phyloP scores from a whole-genome alignment of 2,329 filamentous ascomycete species.

The Didymella glomerata region DNA sequence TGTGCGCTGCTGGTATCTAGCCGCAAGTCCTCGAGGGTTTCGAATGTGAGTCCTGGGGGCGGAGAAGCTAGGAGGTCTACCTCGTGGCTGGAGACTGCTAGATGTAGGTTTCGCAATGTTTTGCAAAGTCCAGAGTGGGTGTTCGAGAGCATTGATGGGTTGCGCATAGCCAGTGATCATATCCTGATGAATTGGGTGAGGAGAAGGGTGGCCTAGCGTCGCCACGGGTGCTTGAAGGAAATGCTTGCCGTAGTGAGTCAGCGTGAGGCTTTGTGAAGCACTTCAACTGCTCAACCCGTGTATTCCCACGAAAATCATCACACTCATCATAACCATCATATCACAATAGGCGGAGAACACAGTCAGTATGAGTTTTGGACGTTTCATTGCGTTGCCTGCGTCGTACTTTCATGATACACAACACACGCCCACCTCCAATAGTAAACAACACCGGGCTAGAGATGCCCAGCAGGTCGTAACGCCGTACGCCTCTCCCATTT shows the following conservation, averaged over 20 bases:
- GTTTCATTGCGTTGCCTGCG: slow-evolving; percentile 20
- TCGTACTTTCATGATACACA: slow-evolving; percentile 20
- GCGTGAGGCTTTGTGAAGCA: not conserved
- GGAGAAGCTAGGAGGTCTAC: not conserved
- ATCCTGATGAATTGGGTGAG: not conserved
- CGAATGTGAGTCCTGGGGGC: not conserved
- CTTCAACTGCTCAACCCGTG: not conserved
- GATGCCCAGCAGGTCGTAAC: slow-evolving; percentile 22
- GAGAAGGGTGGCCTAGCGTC: not conserved
- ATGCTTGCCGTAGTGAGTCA: not conserved
- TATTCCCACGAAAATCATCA: not conserved
- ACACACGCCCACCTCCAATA: slow-evolving; percentile 15
- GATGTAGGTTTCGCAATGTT: not conserved
- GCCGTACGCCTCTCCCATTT: slow-evolving; percentile 32
- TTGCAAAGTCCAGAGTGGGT: too few relatives aligned
- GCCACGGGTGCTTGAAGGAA: not conserved
- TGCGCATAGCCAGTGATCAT: not conserved
- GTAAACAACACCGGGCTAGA: slow-evolving; percentile 19
- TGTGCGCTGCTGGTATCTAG: slow-evolving; percentile 1
- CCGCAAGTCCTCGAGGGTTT: not conserved
- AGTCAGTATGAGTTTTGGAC: slow-evolving; percentile 5
- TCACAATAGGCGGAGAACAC: not conserved
- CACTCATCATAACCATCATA: not conserved
- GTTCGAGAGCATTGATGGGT: not conserved
- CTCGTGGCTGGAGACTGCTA: slow-evolving; percentile 7